These are phyloP conservation scores for Acorus calamus DNA, from an alignment of 106 monocot genomes.

Conservation along the genomic window DNA sequence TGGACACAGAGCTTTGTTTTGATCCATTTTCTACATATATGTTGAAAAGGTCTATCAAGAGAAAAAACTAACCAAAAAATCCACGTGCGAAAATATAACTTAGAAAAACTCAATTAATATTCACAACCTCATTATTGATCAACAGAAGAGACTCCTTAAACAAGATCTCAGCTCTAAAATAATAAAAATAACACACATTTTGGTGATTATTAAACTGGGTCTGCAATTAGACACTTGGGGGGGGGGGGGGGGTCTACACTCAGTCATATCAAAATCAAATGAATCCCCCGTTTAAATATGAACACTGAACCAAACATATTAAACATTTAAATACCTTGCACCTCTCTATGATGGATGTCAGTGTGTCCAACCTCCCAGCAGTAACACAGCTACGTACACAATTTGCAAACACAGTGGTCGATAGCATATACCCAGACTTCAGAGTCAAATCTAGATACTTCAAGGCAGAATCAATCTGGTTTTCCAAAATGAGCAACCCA, in stretches of 20 bases:
- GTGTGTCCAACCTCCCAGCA: constrained; percentile 58
- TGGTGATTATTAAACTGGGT: too few species aligned
- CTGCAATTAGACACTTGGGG: too few species aligned
- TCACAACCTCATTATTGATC: too few species aligned
- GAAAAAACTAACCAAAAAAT: background rate
- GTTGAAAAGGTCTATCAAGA: too few species aligned
- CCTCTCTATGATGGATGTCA: constrained; percentile 76
- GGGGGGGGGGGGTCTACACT: too few species aligned
- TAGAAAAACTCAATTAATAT: too few species aligned
- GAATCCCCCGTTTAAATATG: too few species aligned
- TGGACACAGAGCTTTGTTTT: constrained; percentile 81
- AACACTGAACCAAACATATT: too few species aligned
- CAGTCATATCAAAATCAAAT: background rate
- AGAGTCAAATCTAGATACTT: constrained; percentile 57
- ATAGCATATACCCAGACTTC: constrained; percentile 57
- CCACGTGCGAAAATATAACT: too few species aligned
- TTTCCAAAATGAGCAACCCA: constrained; percentile 40
- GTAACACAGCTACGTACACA: constrained; percentile 47
- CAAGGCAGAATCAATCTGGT: constrained; percentile 64
- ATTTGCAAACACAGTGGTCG: constrained; percentile 45
- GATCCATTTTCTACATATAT: constrained; percentile 50
- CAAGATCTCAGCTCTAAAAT: background rate
- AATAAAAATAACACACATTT: background rate
- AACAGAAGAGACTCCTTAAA: too few species aligned
- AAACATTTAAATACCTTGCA: constrained; percentile 58